Evolutionary conservation across 192 early-diverging fungal genomes (phyloP).

Genomic region (Gigaspora rosea): DNA sequence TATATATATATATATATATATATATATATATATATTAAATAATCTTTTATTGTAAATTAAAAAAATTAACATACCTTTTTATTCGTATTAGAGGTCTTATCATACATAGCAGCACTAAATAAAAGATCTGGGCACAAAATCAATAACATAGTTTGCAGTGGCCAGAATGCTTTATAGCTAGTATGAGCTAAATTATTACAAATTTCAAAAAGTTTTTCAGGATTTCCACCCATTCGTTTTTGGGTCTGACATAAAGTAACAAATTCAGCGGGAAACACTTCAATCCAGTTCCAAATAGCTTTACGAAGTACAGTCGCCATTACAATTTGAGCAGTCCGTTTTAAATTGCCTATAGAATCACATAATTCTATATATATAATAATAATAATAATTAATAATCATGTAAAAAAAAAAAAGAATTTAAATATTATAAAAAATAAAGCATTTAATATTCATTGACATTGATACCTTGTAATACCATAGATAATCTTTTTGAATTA

Average conservation of each 20-base stretch:
- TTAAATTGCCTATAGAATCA: constrained; percentile 60
- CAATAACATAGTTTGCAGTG: constrained; percentile 83
- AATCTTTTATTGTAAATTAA: too few relatives aligned
- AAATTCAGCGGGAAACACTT: constrained; percentile 83
- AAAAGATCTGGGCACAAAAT: constrained; percentile 84
- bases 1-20: too few relatives aligned
- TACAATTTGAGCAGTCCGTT: constrained; percentile 67
- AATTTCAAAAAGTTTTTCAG: constrained; percentile 77
- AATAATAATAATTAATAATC: not conserved
- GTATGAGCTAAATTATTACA: constrained; percentile 65
- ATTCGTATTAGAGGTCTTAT: not conserved
- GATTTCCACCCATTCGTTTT: constrained; percentile 61
- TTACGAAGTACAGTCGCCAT: constrained; percentile 75
- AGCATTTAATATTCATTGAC: too few relatives aligned
- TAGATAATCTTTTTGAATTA: constrained; percentile 70
- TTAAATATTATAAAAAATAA: not conserved
- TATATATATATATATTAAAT: too few relatives aligned
- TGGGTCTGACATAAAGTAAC: constrained; percentile 69
- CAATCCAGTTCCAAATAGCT: constrained; percentile 93
- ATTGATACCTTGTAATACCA: constrained; percentile 61
- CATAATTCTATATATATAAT: constrained; percentile 44
- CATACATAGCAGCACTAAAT: constrained; percentile 54
- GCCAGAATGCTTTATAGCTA: constrained; percentile 78
- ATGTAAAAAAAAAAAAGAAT: not conserved
- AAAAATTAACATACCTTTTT: constrained; percentile 11